These are phyloP conservation scores for Daucus carota DNA, from an alignment of 129 eudicot genomes.

Conservation along the genomic window DNA sequence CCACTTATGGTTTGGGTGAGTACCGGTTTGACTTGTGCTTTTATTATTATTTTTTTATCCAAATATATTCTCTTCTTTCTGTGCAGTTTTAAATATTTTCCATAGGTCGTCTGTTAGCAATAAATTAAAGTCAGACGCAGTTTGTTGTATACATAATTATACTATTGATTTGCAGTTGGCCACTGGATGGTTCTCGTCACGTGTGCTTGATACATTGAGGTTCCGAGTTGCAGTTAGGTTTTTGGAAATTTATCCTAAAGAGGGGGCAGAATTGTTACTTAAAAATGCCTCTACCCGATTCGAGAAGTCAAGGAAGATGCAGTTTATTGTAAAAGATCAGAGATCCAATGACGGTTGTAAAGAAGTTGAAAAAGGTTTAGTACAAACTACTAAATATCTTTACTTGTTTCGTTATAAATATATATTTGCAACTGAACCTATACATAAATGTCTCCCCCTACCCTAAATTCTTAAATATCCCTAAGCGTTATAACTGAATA, in stretches of 20 bases:
- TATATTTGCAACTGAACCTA: background rate
- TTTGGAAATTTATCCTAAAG: conserved; percentile 54
- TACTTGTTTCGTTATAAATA: background rate
- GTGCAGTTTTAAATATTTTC: background rate
- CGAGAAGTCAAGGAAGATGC: conserved; percentile 56
- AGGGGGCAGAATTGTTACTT: conserved; percentile 49
- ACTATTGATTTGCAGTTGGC: conserved; percentile 36
- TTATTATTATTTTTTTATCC: background rate
- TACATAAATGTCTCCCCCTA: background rate
- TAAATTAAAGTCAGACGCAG: background rate
- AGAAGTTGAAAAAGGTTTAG: conserved; percentile 44
- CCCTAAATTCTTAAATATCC: background rate
- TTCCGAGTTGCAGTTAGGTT: conserved; percentile 63
- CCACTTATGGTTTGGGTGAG: background rate
- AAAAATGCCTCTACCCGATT: conserved; percentile 43
- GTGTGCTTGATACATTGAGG: conserved; percentile 41
- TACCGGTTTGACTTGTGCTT: background rate
- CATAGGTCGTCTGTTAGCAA: background rate
- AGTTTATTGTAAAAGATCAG: conserved; percentile 20
- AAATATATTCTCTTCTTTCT: background rate
- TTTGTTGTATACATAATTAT: background rate
- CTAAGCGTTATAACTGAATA: background rate
- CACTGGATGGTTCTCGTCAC: conserved; percentile 79
- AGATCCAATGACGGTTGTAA: conserved; percentile 31
- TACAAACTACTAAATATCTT: background rate